Evolutionary conservation across 345 rosid genomes (phyloP), one percentile per base, ranked within the genome.

Genomic region (Citrus mangshanensis): DNA sequence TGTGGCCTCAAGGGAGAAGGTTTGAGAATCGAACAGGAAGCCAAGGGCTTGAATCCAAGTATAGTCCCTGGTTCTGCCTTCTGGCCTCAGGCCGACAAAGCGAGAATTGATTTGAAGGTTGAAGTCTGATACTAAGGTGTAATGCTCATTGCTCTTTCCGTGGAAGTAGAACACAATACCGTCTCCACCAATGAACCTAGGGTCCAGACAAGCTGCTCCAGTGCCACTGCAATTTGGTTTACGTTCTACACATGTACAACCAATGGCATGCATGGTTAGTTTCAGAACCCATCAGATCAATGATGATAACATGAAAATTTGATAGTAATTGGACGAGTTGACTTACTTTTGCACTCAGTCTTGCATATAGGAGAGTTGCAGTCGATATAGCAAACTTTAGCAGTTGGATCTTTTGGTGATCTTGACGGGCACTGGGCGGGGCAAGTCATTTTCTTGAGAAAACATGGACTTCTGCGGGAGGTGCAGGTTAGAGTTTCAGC

Each of bases 11-110:
- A 82, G 30, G 16, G 79, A 62, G 72, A 82, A 70, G 22, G 21
- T 56, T 30, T 74, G 79, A 22, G 66, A 9, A 55, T 84, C 71
- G 82, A 84, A 84, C 27, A 88, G 82, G 84, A 84, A 56, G 60
- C 89, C 89, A 1, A 84, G 84, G 38, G 90, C 87, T 81, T 87
- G 93, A 69, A 88, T 84, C 91, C 90, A 90, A 10, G 90, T 90
- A 32, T 81, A 88, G 82, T 90, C 91, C 79, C 89, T 78, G 75
- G 82, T 69, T 7, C 90, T 68, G 19, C 87, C 86, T 21, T 73
- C 78, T 0, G 90, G 88, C 76, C 89, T 80, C 74, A 81, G 93
- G 30, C 91, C 91, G 35, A 85, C 88, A 86, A 88, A 88, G 42
- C 85, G 79, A 55, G 79, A 85, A 58, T 88, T 87, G 84, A 90